Evolutionary conservation across 2,329 filamentous ascomycete genomes (phyloP).

Genomic region (Colletotrichum aenigma): DNA sequence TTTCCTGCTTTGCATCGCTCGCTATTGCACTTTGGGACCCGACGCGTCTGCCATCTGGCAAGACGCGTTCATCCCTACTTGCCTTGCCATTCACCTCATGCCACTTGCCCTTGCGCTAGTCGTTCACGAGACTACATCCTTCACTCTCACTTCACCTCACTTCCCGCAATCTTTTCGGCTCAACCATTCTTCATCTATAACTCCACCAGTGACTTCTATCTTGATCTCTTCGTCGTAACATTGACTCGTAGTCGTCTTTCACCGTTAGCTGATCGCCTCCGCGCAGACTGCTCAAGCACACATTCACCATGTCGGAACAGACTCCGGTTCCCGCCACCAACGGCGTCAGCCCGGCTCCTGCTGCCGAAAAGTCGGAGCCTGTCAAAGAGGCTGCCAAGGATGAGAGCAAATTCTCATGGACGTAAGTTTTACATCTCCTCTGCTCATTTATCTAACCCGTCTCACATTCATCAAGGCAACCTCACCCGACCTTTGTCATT

Average conservation of each 20-base stretch:
- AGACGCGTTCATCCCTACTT: background rate
- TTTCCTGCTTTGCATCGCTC: background rate
- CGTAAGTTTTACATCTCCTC: slow-evolving; percentile 29
- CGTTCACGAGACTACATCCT: background rate
- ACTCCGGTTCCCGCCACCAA: background rate
- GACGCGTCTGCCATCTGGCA: background rate
- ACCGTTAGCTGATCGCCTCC: background rate
- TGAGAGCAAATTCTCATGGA: slow-evolving; percentile 37
- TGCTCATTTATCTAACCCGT: background rate
- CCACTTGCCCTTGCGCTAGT: background rate
- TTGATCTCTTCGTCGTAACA: background rate
- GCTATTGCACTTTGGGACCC: background rate
- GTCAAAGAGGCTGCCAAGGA: background rate
- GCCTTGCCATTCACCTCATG: background rate
- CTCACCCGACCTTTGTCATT: slow-evolving; percentile 61
- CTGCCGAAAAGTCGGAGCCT: background rate
- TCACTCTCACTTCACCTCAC: background rate
- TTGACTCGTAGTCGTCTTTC: background rate
- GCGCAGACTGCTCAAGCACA: background rate
- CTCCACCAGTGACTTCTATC: background rate
- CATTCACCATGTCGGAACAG: slow-evolving; percentile 1
- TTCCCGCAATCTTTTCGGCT: background rate
- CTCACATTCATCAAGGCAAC: slow-evolving; percentile 43
- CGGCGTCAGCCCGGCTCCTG: background rate
- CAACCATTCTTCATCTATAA: background rate